phyloP scores from a whole-genome alignment of 352 stramenopile species.

The Phytopythium oedochilum region DNA sequence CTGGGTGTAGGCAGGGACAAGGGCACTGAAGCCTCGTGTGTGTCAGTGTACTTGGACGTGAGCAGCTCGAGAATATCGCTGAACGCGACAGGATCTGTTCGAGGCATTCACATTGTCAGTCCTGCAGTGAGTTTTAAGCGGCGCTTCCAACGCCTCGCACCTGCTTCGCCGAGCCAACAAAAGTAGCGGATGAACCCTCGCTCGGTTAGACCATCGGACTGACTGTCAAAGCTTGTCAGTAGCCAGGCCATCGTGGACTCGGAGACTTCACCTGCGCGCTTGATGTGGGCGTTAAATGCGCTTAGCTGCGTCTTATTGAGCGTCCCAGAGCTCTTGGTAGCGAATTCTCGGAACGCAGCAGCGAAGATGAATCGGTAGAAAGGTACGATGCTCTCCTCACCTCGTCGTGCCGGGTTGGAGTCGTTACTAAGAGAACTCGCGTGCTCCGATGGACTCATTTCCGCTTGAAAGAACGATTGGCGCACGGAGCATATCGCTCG shows the following conservation, averaged over 20 bases:
- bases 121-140: neutral
- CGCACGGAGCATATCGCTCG: conserved; percentile 31
- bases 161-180: conserved; percentile 58
- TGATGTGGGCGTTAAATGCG: conserved; percentile 43
- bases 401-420: neutral
- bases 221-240: conserved; percentile 45
- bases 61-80: conserved; percentile 53
- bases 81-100: conserved; percentile 48
- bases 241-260: conserved; percentile 39
- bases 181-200: conserved; percentile 64
- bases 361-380: conserved; percentile 70
- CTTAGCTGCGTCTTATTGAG: conserved; percentile 27
- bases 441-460: conserved; percentile 11
- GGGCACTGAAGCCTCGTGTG: neutral
- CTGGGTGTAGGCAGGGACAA: conserved; percentile 5
- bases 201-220: conserved; percentile 34
- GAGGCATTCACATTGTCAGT: neutral
- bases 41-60: conserved; percentile 51
- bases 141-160: conserved; percentile 10
- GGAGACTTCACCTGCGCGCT: conserved; percentile 16
- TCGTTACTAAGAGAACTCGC: neutral
- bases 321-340: conserved; percentile 19
- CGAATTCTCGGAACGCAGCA: conserved; percentile 45
- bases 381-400: conserved; percentile 33
- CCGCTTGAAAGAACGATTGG: conserved; percentile 54